A percentile compares a stretch with the other conserved stretches of the same genome.
Evolutionary conservation across 2,329 filamentous ascomycete species (phyloP).

Genomic region (Fusarium hainanense): DNA sequence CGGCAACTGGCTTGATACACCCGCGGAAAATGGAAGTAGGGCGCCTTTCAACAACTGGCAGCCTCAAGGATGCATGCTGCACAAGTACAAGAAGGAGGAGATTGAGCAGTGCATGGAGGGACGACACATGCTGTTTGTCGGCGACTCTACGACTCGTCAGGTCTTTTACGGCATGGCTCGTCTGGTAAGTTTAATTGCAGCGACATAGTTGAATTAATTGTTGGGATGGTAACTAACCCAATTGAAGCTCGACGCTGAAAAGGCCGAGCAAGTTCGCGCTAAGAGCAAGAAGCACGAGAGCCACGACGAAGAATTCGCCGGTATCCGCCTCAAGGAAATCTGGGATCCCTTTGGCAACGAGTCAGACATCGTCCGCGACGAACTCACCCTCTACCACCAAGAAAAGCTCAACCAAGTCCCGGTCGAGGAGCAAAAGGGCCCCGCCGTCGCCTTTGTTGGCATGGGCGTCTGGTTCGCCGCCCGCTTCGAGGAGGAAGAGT

Average conservation of each 20-base stretch:
- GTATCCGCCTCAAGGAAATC: constrained; percentile 54
- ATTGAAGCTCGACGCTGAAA: constrained; percentile 36
- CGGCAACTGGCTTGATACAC: constrained; percentile 60
- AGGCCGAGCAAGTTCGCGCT: constrained; percentile 21
- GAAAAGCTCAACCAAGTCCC: constrained; percentile 25
- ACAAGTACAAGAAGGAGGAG: constrained; percentile 63
- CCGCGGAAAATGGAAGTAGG: constrained; percentile 45
- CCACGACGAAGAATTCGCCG: constrained; percentile 36
- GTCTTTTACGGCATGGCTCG: constrained; percentile 64
- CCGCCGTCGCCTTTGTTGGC: constrained; percentile 41
- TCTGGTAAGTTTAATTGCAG: constrained; percentile 39
- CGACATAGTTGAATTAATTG: background rate
- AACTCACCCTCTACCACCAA: constrained; percentile 38
- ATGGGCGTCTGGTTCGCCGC: constrained; percentile 45
- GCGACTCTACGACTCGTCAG: constrained; percentile 69
- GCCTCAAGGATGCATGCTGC: constrained; percentile 67
- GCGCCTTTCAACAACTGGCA: constrained; percentile 64
- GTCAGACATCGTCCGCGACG: constrained; percentile 25
- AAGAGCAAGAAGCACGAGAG: constrained; percentile 35
- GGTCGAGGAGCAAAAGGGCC: constrained; percentile 36
- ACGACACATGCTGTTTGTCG: constrained; percentile 66
- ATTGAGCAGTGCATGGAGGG: constrained; percentile 63
- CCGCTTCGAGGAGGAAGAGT: constrained; percentile 32
- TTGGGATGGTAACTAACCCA: constrained; percentile 2
- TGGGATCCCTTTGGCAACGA: constrained; percentile 67